These are phyloP conservation scores for Striga hermonthica DNA, from an alignment of 305 asterid species.

Conservation along the genomic window DNA sequence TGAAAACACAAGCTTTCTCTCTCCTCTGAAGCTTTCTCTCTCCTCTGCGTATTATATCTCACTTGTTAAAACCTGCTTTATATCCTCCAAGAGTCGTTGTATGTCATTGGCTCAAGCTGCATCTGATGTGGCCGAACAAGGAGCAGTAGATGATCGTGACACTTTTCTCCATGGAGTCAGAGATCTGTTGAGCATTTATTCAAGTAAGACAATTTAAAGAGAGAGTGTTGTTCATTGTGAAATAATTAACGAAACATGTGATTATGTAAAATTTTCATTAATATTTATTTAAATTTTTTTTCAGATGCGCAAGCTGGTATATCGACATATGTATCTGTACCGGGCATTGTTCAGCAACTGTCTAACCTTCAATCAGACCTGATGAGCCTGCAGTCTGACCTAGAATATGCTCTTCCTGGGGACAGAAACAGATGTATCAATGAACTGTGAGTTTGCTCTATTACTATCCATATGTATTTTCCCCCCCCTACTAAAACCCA, in stretches of 20 bases:
- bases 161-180: slow-evolving; percentile 90
- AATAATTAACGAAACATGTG: neutral
- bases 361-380: slow-evolving; percentile 89
- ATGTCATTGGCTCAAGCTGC: slow-evolving; percentile 80
- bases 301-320: slow-evolving; percentile 90
- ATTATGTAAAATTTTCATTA: neutral
- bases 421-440: slow-evolving; percentile 91
- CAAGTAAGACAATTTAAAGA: slow-evolving; percentile 53
- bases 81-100: slow-evolving; percentile 59
- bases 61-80: slow-evolving; percentile 18
- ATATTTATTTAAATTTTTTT: neutral
- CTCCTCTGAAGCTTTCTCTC: slow-evolving; percentile 13
- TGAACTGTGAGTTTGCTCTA: slow-evolving; percentile 66
- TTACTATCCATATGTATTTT: neutral
- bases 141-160: slow-evolving; percentile 97
- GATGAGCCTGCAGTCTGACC: slow-evolving; percentile 79
- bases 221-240: slow-evolving; percentile 4
- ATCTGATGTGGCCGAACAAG: slow-evolving; percentile 91
- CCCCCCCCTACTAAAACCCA: no score
- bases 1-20: neutral
- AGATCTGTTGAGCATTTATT: slow-evolving; percentile 91
- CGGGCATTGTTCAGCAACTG: slow-evolving; percentile 89
- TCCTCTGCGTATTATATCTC: slow-evolving; percentile 10
- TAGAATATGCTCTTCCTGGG: slow-evolving; percentile 88
- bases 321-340: slow-evolving; percentile 89